phyloP scores from a whole-genome alignment of 2,329 filamentous ascomycete genomes.

The Botrytis cinerea region DNA sequence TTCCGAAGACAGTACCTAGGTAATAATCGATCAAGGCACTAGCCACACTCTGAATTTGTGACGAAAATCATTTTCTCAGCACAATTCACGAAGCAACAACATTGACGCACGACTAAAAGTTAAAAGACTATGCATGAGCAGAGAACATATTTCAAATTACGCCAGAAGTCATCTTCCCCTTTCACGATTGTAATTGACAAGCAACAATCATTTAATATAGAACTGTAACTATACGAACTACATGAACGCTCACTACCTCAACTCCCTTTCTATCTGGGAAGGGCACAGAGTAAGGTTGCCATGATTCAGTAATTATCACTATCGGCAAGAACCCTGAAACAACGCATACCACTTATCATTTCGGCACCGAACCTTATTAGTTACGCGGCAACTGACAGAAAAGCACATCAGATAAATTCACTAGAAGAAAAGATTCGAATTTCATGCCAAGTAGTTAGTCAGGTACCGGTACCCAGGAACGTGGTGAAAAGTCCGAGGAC shows the following conservation, averaged over 20 bases:
- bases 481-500: background rate
- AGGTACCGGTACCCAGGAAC: background rate
- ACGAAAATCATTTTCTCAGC: background rate
- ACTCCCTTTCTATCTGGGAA: background rate
- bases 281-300: background rate
- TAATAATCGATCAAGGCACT: background rate
- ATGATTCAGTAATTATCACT: background rate
- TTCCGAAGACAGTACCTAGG: background rate
- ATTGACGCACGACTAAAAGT: background rate
- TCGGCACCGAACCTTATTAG: background rate
- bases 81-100: background rate
- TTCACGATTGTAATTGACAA: background rate
- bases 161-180: background rate
- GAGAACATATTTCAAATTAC: background rate
- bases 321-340: background rate
- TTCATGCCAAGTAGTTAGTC: background rate
- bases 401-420: background rate
- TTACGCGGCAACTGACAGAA: background rate
- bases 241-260: too few relatives aligned
- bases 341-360: background rate
- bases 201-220: background rate
- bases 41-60: background rate
- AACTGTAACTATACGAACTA: background rate
- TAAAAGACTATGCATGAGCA: background rate
- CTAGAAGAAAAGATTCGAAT: background rate